Evolutionary conservation across 1,284 basidiomycete species (phyloP), one percentile per base, ranked within the genome.

Genomic region (Cutaneotrichosporon dermatis): DNA sequence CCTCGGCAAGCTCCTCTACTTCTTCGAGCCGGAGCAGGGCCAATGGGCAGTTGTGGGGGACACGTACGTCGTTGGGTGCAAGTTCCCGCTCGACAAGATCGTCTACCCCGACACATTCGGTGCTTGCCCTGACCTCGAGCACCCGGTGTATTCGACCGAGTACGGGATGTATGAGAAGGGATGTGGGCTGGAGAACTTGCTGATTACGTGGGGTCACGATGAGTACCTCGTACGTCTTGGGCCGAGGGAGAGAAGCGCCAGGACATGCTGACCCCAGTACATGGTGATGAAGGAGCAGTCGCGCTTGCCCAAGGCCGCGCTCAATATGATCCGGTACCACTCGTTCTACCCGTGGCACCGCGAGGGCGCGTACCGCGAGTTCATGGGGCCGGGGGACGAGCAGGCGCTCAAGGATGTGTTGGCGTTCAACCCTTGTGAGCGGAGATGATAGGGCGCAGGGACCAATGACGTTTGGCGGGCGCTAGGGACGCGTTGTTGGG

Each of bases 331-430:
- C 71, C 86, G 92, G 34, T 94, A 90, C 77, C 92, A 95, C 80
- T 90, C 88, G 68, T 94, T 94, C 82, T 94, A 94, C 80, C 91
- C 92, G n/a, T 93, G 90, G 90, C 90, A 92, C 76, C 84, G 89
- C 54, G 90, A 91, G 73, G 83, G 83, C 60, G 91, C 90, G 0
- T 94, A 93, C 79, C 73, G 77, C 36, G 86, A 92, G 73, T 83
- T 94, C 52, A 87, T 84, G 67, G 85, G 49, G 13, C 85, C 16
- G 34, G 84, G 84, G 4, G 78, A 79, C 63, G 54, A 72, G 55
- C 67, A 64, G 33, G 66, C 71, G 52, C 69, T 76, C 51, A 59
- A 64, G 35, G 74, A 71, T 10, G 74, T 75, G 52, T 57, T 63
- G 53, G 73, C 73, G 6, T 79, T 79, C 68, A 79, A 77, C 68